These are phyloP conservation scores for Pseudozyma thailandica DNA, from an alignment of 1,284 basidiomycete species.

Conservation along the genomic window DNA sequence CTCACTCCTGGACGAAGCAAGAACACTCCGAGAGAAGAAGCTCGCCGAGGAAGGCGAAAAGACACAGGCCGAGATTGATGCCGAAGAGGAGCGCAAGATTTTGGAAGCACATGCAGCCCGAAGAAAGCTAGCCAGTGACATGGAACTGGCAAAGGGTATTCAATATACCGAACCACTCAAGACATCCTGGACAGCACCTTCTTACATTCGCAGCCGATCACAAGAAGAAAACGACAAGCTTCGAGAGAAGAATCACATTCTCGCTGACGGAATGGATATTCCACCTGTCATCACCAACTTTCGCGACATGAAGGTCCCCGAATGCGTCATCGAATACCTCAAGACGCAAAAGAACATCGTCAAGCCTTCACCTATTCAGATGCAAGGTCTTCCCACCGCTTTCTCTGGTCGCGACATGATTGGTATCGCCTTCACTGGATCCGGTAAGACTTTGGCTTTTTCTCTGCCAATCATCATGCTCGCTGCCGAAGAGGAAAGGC, in stretches of 20 bases:
- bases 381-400: slow-evolving; percentile 94
- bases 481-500: slow-evolving; percentile 80
- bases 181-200: slow-evolving; percentile 89
- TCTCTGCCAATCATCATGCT: slow-evolving; percentile 76
- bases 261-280: slow-evolving; percentile 89
- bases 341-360: slow-evolving; percentile 82
- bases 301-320: slow-evolving; percentile 96
- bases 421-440: slow-evolving; percentile 70
- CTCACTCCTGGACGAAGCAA: slow-evolving; percentile 60
- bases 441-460: slow-evolving; percentile 70
- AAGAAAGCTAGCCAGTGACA: slow-evolving; percentile 87
- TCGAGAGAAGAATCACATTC: slow-evolving; percentile 89
- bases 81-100: slow-evolving; percentile 89
- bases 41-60: slow-evolving; percentile 74
- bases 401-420: slow-evolving; percentile 71
- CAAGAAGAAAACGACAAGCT: slow-evolving; percentile 79
- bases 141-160: slow-evolving; percentile 92
- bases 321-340: slow-evolving; percentile 82
- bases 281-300: slow-evolving; percentile 94
- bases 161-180: slow-evolving; percentile 86
- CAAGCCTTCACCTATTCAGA: slow-evolving; percentile 91
- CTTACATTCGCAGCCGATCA: slow-evolving; percentile 79
- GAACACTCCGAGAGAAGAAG: slow-evolving; percentile 80
- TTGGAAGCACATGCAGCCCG: slow-evolving; percentile 89
- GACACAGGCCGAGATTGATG: slow-evolving; percentile 80